phyloP scores from a whole-genome alignment of 2,329 filamentous ascomycete genomes.

The Aureobasidium uvarum region DNA sequence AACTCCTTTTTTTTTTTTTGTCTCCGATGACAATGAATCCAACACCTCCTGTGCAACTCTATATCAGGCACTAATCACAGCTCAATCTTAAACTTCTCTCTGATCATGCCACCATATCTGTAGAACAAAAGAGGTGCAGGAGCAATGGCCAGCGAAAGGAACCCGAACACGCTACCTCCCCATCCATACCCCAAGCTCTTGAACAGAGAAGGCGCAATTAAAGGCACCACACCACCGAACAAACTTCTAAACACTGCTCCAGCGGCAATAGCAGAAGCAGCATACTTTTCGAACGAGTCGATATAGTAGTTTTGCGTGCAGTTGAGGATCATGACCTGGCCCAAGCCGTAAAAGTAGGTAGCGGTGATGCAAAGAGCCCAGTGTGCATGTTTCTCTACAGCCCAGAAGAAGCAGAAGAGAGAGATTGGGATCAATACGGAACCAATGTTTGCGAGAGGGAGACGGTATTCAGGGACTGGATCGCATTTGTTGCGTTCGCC shows the following conservation, averaged over 20 bases:
- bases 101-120: slow-evolving; percentile 47
- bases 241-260: slow-evolving; percentile 50
- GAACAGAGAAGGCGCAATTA: slow-evolving; percentile 48
- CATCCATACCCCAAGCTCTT: slow-evolving; percentile 50
- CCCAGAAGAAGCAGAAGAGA: slow-evolving; percentile 49
- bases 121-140: slow-evolving; percentile 53
- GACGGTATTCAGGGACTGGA: slow-evolving; percentile 45
- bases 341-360: slow-evolving; percentile 52
- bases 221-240: slow-evolving; percentile 49
- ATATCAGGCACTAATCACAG: too few relatives aligned
- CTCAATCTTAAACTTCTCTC: slow-evolving; percentile 48
- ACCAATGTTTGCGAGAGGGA: slow-evolving; percentile 49
- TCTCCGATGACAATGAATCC: background rate
- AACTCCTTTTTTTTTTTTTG: background rate
- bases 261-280: slow-evolving; percentile 52
- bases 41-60: background rate
- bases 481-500: slow-evolving; percentile 44
- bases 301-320: slow-evolving; percentile 57
- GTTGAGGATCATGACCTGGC: slow-evolving; percentile 55
- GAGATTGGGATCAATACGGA: slow-evolving; percentile 45
- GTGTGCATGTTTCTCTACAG: slow-evolving; percentile 43
- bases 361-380: slow-evolving; percentile 45
- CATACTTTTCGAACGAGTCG: slow-evolving; percentile 52
- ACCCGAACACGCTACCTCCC: slow-evolving; percentile 52
- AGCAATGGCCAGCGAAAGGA: slow-evolving; percentile 47